phyloP scores from a whole-genome alignment of 192 early-diverging fungal genomes.

The Diversispora eburnea region DNA sequence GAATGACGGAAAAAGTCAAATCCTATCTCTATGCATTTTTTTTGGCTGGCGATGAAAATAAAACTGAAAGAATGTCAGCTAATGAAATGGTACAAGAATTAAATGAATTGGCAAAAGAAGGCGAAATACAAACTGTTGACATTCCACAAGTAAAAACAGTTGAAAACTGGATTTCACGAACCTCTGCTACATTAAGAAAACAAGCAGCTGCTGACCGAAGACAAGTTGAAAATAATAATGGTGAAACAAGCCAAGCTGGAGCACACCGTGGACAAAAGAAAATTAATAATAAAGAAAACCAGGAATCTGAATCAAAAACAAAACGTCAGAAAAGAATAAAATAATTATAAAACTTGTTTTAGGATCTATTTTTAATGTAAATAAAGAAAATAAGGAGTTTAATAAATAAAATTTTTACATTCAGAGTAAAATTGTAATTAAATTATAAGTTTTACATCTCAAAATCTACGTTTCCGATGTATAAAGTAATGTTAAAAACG shows the following conservation, averaged over 20 bases:
- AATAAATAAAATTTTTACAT: not conserved
- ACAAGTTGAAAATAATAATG: conserved; percentile 1
- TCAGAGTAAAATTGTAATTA: not conserved
- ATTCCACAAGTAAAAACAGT: conserved; percentile 4
- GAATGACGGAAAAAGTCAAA: not conserved
- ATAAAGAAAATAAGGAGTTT: not conserved
- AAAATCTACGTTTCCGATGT: not conserved
- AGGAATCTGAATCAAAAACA: not conserved
- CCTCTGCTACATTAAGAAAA: not conserved
- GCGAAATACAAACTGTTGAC: not conserved
- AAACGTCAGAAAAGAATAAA: not conserved
- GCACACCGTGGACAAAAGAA: not conserved
- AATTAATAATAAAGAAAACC: not conserved
- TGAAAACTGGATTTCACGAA: conserved; percentile 7
- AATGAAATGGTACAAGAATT: conserved; percentile 6
- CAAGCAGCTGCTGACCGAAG: not conserved
- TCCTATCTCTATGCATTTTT: not conserved
- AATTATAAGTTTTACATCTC: not conserved
- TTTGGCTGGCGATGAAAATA: not conserved
- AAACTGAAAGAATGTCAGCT: not conserved
- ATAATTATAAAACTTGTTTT: not conserved
- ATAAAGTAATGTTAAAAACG: not conserved
- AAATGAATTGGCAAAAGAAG: not conserved
- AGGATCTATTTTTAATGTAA: not conserved
- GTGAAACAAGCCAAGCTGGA: not conserved